Evolutionary conservation across 805 yeast species (phyloP).

Genomic region (Lipomyces anomalus): DNA sequence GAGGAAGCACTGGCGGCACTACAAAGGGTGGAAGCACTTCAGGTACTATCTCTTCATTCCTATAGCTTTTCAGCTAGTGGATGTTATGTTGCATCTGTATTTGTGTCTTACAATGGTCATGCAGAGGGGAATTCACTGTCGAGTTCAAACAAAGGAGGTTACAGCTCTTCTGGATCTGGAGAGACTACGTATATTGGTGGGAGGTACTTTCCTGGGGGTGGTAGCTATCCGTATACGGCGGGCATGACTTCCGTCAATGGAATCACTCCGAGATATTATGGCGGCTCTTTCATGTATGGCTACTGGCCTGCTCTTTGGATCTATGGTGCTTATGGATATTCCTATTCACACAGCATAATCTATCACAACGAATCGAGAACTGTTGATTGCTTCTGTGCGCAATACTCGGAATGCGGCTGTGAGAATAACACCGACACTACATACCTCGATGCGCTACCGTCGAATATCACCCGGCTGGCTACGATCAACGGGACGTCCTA

Average conservation of each 20-base stretch:
- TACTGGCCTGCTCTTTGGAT: slow-evolving; percentile 11
- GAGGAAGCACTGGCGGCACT: slow-evolving; percentile 4
- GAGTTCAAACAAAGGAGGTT: slow-evolving; percentile 14
- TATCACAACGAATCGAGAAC: slow-evolving; percentile 6
- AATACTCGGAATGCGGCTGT: slow-evolving; percentile 14
- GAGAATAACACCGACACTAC: slow-evolving; percentile 7
- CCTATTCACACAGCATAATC: slow-evolving; percentile 3
- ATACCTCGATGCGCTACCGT: slow-evolving; percentile 9
- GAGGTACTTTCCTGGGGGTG: slow-evolving; percentile 14
- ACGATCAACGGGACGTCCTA: slow-evolving; percentile 7
- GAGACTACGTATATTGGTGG: slow-evolving; percentile 9
- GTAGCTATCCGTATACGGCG: slow-evolving; percentile 7
- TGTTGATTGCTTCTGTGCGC: slow-evolving; percentile 11
- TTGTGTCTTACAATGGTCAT: not conserved
- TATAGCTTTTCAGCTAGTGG: not conserved
- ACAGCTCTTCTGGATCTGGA: slow-evolving; percentile 8
- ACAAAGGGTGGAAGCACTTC: slow-evolving; percentile 5
- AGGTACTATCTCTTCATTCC: not conserved
- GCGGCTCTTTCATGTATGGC: slow-evolving; percentile 3
- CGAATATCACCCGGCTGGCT: slow-evolving; percentile 3
- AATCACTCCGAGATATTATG: slow-evolving; percentile 5
- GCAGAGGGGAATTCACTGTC: not conserved
- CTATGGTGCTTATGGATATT: slow-evolving; percentile 8
- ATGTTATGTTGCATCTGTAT: not conserved
- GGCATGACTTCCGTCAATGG: slow-evolving; percentile 8